Base-by-base conservation (phyloP, 306 rosid species). In the Rubus parviflorus region DNA sequence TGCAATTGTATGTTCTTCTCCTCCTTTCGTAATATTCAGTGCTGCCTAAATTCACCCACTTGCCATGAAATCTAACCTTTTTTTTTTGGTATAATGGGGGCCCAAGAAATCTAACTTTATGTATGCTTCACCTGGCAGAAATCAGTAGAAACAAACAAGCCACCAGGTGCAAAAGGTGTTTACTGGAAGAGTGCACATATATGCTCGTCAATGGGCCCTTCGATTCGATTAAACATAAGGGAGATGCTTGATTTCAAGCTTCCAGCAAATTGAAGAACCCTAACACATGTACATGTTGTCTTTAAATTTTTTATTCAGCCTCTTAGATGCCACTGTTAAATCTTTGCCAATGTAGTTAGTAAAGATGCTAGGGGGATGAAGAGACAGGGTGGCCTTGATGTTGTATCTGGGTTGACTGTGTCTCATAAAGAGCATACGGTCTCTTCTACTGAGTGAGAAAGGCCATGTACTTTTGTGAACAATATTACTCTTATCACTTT, bases 161-260 rank as follows among this genome's bases (percentile, higher is more conserved):
- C 98, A 37, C 38, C 96, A 0, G 98, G 98, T 38, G 98, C 98
- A 0, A 95, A 92, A 78, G 99, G 99, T 14, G 96, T 96, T 57
- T 96, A 89, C 85, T 95, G 99, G 99, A 95, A 90, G 78, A 95
- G 99, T 62, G 96, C 97, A 0, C 96, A 89, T 70, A 74, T 95
- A 76, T 95, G 99, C 90, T 95, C 97, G 7, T 88, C 99, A 4
- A 95, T 95, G 99, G 99, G 99, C 19, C 99, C 99, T 71, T 95
- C 99, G 5, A 72, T 95, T 72, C 86, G 86, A 85, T 88, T 95
- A 86, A 90, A 92, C 76, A 87, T 80, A 87, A 88, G 83, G 86
- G 99, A 92, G 79, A 92, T 86, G 97, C 89, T 95, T n/a, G 99
- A 95, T 81, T 89, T 77, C 85, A 88, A 90, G 79, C 91, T 0